Conservation (phyloP, 2,329 filamentous ascomycete genomes). For the Colletotrichum spinosum region DNA sequence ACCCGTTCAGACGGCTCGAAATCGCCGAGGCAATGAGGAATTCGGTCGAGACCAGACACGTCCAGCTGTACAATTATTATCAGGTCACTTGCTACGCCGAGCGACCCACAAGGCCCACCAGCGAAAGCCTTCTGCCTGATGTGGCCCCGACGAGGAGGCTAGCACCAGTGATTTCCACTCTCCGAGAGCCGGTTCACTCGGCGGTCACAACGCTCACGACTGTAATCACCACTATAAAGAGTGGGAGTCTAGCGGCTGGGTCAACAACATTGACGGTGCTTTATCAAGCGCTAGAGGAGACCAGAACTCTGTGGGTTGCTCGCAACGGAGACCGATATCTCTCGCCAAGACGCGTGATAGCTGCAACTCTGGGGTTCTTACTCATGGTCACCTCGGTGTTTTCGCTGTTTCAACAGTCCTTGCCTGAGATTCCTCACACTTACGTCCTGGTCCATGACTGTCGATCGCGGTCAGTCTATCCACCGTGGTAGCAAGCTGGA, state of each 20-base stretch:
- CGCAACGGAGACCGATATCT: background rate
- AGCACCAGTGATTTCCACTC: too few species aligned
- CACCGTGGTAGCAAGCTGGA: background rate
- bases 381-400: background rate
- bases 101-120: background rate
- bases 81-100: conserved; percentile 24
- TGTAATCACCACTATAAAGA: background rate
- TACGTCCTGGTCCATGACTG: conserved; percentile 31
- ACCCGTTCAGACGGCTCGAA: conserved; percentile 17
- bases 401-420: background rate
- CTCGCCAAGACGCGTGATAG: background rate
- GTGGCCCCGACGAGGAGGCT: background rate
- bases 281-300: conserved; percentile 1
- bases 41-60: background rate
- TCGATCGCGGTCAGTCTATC: conserved; percentile 21
- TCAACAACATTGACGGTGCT: background rate
- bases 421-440: background rate
- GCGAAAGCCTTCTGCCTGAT: background rate
- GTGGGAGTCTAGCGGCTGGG: too few species aligned
- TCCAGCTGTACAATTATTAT: conserved; percentile 15
- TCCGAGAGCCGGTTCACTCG: too few species aligned
- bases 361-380: background rate
- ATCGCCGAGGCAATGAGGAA: background rate
- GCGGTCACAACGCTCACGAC: too few species aligned
- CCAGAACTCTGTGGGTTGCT: conserved; percentile 9